Evolutionary conservation across 371 early-diverging fungal species (phyloP).

Genomic region (Apophysomyces elegans): DNA sequence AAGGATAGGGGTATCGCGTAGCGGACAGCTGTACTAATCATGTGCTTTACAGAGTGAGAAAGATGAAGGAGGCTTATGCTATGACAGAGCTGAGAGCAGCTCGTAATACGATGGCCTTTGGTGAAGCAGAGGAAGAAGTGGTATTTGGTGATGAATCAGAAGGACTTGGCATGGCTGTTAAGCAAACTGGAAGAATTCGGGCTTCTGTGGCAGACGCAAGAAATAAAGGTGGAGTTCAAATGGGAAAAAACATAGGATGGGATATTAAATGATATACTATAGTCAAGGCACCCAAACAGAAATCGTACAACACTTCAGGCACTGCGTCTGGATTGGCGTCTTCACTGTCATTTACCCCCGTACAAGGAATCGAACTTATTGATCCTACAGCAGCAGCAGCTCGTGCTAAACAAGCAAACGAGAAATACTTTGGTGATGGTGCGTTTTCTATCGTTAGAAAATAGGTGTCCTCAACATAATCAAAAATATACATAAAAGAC

Average conservation of each 20-base stretch:
- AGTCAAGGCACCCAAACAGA: conserved; percentile 71
- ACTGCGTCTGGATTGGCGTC: conserved; percentile 83
- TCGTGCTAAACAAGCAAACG: conserved; percentile 69
- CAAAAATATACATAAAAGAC: background rate
- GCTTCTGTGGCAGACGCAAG: conserved; percentile 64
- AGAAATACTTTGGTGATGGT: conserved; percentile 83
- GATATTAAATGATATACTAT: background rate
- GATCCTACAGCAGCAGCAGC: conserved; percentile 83
- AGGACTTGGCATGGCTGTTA: conserved; percentile 90
- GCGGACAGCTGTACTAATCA: background rate
- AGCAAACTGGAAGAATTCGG: conserved; percentile 74
- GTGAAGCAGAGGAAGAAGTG: conserved; percentile 89
- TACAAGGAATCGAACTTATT: conserved; percentile 93
- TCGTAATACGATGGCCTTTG: conserved; percentile 91
- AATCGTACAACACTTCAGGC: conserved; percentile 44
- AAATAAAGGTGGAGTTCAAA: conserved; percentile 56
- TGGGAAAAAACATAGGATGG: too few relatives aligned
- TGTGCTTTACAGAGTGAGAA: conserved; percentile 64
- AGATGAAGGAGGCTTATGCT: conserved; percentile 83
- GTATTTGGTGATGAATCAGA: conserved; percentile 80
- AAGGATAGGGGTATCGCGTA: conserved; percentile 10
- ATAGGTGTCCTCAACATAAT: conserved; percentile 20
- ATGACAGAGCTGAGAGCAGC: conserved; percentile 90
- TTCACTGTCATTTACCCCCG: conserved; percentile 94
- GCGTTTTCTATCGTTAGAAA: conserved; percentile 63